Base-by-base conservation (phyloP, 192 early-diverging fungal genomes). In the Mortierella antarctica region DNA sequence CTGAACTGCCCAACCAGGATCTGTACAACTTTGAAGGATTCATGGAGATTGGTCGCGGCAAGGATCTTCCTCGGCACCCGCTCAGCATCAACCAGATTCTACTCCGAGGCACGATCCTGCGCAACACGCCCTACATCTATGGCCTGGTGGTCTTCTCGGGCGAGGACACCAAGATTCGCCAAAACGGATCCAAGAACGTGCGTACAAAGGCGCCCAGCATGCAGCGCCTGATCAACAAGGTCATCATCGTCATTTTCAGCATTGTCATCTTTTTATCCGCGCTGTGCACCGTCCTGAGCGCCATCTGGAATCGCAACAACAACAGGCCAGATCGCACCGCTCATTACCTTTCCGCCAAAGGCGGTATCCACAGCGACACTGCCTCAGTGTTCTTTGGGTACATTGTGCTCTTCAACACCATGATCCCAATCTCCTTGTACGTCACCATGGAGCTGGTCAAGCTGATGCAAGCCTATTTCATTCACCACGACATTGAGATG, bases 351-450 rank as follows among this genome's bases (percentile, higher is more conserved):
- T 20, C 74, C 6, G 74, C 67, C 62, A 55, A 70, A 31, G 57
- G 54, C 7, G 52, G 73, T 23, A 50, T 70, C 12, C 55, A 74
- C 40, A 58, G 57, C n/a, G 75, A 85, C 56, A 73, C 67, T 31
- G 74, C 84, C 0, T 60, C 63, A 1, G 74, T 82, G 6, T 83
- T 89, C 5, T 93, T 95, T 71, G 89, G 89, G 10, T 94, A 88
- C 83, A 86, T 96, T 58, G 90, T 95, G 45, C 87, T 96, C 61
- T 94, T 90, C 86, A 95, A 94, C 67, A 92, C 92, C 31, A 85
- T 96, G 84, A 95, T 96, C 60, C 95, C 95, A 0, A 93, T 96
- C 45, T 96, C 95, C 47, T 88, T 96, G 57, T 95, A 94, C 56
- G 94, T 96, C 57, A 94, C 93, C 48, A 89, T 96, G 84, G 95